Base-by-base conservation (phyloP, 495 filamentous ascomycete species). In the Thermochaetoides thermophila region DNA sequence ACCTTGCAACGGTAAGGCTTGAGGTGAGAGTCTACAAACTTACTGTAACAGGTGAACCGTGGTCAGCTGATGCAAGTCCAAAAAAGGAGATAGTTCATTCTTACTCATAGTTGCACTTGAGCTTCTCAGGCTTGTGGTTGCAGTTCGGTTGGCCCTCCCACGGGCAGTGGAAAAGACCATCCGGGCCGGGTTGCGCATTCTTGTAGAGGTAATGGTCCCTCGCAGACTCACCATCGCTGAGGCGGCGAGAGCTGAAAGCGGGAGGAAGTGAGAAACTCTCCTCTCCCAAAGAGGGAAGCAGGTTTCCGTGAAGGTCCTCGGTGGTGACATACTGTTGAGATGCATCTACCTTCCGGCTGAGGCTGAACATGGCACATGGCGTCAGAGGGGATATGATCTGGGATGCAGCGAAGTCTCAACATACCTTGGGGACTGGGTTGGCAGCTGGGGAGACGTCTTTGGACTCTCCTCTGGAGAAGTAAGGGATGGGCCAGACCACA, bases 81-180 rank as follows among this genome's bases (percentile, higher is more conserved):
- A 52, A 29, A 29, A 28, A 17, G 4, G 15, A 2, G 26, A 14
- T 20, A 30, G 36, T 18, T 39, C 14, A 21, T 17, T 49, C 79
- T 72, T 77, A 86, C 85, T 92, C 83, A 56, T 93, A 95, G 58
- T 89, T 86, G 74, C 85, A 95, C 69, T 93, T 94, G 40, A 93
- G 78, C 56, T 84, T 84, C 43, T 82, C 84, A 14, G 83, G 74
- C 46, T 77, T 76, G 67, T 91, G 83, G 52, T 68, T 76, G 70
- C 84, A 91, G 38, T 66, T 72, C 26, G 74, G 59, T 40, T 81
- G 66, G 53, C 71, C 72, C 56, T 80, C 76, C 61, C 73, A 84
- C 15, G 85, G 85, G 71, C 85, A 95, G 61, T 91, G 80, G 57
- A 84, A 95, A 30, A 87, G 68, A 50, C 78, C 81, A 59, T 91